phyloP scores from a whole-genome alignment of 192 early-diverging fungal genomes.

The Radiomyces spectabilis region DNA sequence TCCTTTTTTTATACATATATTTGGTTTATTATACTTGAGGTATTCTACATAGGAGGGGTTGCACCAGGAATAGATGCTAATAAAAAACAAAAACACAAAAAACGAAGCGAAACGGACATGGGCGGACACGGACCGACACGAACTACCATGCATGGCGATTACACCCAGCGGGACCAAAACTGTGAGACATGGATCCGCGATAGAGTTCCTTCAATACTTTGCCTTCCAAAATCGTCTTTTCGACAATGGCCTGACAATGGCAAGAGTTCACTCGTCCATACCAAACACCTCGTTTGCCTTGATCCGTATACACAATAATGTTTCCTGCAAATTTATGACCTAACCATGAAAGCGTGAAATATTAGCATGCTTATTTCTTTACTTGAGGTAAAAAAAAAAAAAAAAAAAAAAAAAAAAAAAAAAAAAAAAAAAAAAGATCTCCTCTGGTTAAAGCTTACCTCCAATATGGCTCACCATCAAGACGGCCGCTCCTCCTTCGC shows the following conservation, averaged over 20 bases:
- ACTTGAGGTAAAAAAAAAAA: background rate
- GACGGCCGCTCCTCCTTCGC: conserved; percentile 33
- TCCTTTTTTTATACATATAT: too few species aligned
- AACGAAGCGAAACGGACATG: background rate
- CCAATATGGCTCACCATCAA: conserved; percentile 49
- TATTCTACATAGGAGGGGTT: too few species aligned
- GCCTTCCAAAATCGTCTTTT: conserved; percentile 36
- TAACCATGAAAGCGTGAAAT: conserved; percentile 2
- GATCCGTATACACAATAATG: conserved; percentile 39
- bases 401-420: background rate
- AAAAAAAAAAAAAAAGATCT: conserved; percentile 1
- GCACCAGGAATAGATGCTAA: too few species aligned
- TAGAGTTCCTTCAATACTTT: conserved; percentile 47
- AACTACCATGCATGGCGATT: too few species aligned
- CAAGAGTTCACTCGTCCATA: conserved; percentile 50
- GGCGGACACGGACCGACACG: too few species aligned
- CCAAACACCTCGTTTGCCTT: conserved; percentile 45
- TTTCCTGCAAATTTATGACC: conserved; percentile 60
- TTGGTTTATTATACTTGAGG: too few species aligned
- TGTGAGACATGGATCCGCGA: conserved; percentile 45
- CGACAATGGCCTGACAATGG: conserved; percentile 41
- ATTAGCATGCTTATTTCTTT: background rate
- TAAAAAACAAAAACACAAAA: background rate
- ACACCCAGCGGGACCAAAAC: conserved; percentile 32
- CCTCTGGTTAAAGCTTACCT: conserved; percentile 22